Conservation (phyloP, 1,139 yeast species). For the Meyerozyma athensensis region DNA sequence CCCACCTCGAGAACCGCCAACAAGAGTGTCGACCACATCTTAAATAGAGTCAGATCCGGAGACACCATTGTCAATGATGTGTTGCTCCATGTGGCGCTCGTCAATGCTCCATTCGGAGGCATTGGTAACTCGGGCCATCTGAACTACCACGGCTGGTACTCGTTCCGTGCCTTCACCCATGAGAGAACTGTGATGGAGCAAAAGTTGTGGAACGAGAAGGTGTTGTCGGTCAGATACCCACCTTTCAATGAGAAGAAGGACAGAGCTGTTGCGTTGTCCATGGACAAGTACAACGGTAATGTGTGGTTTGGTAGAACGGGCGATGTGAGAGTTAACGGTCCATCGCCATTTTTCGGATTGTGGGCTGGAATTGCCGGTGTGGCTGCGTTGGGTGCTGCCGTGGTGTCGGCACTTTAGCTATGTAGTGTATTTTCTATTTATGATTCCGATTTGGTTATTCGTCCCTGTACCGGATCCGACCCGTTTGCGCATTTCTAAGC, state of each 20-base stretch:
- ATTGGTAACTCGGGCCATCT: constrained; percentile 80
- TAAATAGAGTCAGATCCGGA: constrained; percentile 65
- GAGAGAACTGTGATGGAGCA: constrained; percentile 66
- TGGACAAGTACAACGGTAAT: constrained; percentile 24
- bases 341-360: constrained; percentile 26
- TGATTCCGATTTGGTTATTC: neutral
- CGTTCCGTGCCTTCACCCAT: constrained; percentile 74
- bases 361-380: constrained; percentile 33
- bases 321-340: constrained; percentile 33
- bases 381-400: constrained; percentile 16
- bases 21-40: constrained; percentile 48
- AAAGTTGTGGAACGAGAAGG: constrained; percentile 60
- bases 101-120: constrained; percentile 89
- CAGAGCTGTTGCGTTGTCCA: constrained; percentile 21
- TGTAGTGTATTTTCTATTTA: neutral
- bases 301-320: constrained; percentile 36
- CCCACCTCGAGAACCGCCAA: constrained; percentile 29
- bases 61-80: constrained; percentile 69
- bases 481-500: neutral
- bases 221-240: constrained; percentile 62
- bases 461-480: neutral
- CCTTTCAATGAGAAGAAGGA: constrained; percentile 47
- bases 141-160: constrained; percentile 73
- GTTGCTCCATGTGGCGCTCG: constrained; percentile 64
- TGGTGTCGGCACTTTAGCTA: neutral